phyloP scores from a whole-genome alignment of 306 rosid genomes.

The Luffa acutangula region DNA sequence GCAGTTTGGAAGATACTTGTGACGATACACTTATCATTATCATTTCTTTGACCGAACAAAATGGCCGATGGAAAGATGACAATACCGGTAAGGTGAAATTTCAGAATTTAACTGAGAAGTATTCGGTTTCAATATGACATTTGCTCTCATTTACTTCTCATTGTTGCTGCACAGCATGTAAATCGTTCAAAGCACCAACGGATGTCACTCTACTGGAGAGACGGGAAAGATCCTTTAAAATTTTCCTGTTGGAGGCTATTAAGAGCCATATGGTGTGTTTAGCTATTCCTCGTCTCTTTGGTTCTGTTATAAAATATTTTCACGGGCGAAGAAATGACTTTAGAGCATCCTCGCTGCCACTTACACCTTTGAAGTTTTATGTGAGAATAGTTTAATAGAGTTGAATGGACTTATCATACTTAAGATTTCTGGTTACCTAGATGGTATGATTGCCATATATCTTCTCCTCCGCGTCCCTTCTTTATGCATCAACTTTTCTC shows the following conservation, averaged over 20 bases:
- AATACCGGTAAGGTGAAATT: constrained; percentile 33
- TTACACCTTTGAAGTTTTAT: background rate
- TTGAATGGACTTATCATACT: background rate
- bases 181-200: constrained; percentile 31
- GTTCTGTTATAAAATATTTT: background rate
- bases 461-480: background rate
- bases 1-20: constrained; percentile 28
- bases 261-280: constrained; percentile 44
- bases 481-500: background rate
- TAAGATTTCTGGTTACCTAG: background rate
- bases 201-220: constrained; percentile 41
- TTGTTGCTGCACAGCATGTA: constrained; percentile 34
- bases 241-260: constrained; percentile 42
- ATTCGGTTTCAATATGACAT: background rate
- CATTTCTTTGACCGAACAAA: constrained; percentile 17
- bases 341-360: background rate
- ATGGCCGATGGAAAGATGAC: constrained; percentile 17
- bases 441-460: background rate
- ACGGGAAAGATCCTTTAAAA: constrained; percentile 54
- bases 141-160: background rate
- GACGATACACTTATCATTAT: constrained; percentile 35
- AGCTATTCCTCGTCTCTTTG: background rate
- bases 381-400: background rate
- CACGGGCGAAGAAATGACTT: background rate
- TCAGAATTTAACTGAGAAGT: background rate